phyloP scores from a whole-genome alignment of 1,284 basidiomycete genomes.

The Rhodotorula sp. region DNA sequence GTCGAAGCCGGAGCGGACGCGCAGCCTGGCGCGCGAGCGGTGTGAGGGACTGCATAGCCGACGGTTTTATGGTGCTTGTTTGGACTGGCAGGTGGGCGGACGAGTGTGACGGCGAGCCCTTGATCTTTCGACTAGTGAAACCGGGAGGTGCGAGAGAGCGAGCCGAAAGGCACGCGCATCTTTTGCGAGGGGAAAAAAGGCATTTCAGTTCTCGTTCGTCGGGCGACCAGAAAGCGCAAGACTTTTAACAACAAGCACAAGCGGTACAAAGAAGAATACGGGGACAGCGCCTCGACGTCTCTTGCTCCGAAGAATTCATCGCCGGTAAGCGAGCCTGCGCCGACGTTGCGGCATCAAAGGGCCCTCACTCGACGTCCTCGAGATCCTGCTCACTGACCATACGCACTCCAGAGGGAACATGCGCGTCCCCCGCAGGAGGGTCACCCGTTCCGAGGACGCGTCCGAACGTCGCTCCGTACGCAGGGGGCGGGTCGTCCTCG shows the following conservation, averaged over 20 bases:
- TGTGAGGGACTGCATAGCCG: not conserved
- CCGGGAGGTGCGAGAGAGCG: not conserved
- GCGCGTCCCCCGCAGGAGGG: constrained; percentile 5
- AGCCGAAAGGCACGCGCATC: not conserved
- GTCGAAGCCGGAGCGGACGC: not conserved
- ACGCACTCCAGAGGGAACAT: constrained; percentile 5
- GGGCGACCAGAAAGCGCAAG: not conserved
- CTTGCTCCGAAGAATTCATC: no score
- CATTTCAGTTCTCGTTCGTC: not conserved
- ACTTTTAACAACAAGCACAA: not conserved
- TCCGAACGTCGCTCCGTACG: constrained; percentile 24
- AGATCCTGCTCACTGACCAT: constrained; percentile 26
- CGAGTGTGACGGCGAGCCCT: no score
- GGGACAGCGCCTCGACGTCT: no score
- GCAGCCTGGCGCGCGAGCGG: not conserved
- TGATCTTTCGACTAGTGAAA: not conserved
- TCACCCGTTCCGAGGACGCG: constrained; percentile 29
- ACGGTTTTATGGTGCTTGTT: not conserved
- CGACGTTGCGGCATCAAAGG: no score
- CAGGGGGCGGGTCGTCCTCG: constrained; percentile 15
- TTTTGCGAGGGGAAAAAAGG: not conserved
- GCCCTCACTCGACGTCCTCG: not conserved
- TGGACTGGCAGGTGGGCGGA: no score
- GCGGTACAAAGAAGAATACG: not conserved
- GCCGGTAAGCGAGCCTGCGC: no score